Percentiles rank a stretch among this genome's conserved stretches.
phyloP scores from a whole-genome alignment of 495 filamentous ascomycete genomes.

The Hyaloscypha finlandica region DNA sequence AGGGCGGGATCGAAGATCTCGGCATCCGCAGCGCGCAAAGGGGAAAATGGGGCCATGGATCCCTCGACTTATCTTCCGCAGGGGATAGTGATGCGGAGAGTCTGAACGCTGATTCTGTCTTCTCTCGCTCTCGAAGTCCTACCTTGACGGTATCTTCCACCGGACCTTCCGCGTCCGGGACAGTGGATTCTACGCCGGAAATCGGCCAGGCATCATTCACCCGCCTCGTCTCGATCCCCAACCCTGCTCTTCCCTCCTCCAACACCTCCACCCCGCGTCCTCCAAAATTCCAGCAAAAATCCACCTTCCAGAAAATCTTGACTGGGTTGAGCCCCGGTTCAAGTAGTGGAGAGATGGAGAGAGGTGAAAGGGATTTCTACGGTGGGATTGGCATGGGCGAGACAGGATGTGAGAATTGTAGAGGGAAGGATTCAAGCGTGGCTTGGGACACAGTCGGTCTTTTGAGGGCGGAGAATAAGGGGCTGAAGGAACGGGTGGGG shows the following conservation, averaged over 20 bases:
- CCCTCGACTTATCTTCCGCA: constrained; percentile 52
- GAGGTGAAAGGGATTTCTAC: not conserved
- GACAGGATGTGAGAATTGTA: constrained; percentile 58
- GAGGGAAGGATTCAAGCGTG: constrained; percentile 62
- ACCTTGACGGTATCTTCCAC: constrained; percentile 41
- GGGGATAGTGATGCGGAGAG: constrained; percentile 57
- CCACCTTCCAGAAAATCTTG: constrained; percentile 52
- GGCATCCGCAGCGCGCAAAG: constrained; percentile 49
- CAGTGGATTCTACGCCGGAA: constrained; percentile 16
- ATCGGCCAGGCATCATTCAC: constrained; percentile 24
- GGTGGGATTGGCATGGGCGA: constrained; percentile 22
- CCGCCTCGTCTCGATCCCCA: constrained; percentile 16
- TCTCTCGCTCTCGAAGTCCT: constrained; percentile 59
- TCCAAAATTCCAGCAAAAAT: constrained; percentile 38
- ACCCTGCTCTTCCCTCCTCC: not conserved
- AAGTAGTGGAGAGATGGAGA: not conserved
- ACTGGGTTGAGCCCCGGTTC: constrained; percentile 39
- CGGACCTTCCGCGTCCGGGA: not conserved
- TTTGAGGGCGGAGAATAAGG: constrained; percentile 71
- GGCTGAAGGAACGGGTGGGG: constrained; percentile 66
- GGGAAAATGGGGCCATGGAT: constrained; percentile 36
- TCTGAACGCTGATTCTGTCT: constrained; percentile 60
- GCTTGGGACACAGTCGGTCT: constrained; percentile 72
- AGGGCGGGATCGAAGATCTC: constrained; percentile 47
- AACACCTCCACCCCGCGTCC: constrained; percentile 5